Evolutionary conservation across 768 basidiomycete genomes (phyloP).

Genomic region (Mycena filopes): DNA sequence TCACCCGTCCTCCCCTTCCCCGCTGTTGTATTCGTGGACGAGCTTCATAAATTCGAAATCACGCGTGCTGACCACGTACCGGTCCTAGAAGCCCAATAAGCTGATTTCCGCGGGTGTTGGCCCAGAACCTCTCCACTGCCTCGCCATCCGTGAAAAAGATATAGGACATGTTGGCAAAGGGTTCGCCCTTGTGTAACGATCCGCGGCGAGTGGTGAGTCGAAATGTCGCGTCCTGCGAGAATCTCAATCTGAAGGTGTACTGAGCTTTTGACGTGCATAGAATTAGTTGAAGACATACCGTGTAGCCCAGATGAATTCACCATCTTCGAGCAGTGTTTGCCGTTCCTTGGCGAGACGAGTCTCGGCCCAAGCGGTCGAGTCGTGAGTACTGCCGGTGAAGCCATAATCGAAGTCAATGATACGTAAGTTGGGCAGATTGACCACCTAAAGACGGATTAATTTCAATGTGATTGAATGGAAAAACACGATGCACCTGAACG

Average conservation of each 20-base stretch:
- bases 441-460: not conserved
- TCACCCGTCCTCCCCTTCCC: not conserved
- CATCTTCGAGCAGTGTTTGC: constrained; percentile 16
- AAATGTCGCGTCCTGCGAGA: too few relatives aligned
- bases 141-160: too few relatives aligned
- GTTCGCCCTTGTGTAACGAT: too few relatives aligned
- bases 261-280: too few relatives aligned
- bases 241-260: too few relatives aligned
- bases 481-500: constrained; percentile 15
- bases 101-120: too few relatives aligned
- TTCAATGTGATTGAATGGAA: not conserved
- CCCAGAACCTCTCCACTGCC: too few relatives aligned
- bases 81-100: not conserved
- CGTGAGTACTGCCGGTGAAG: constrained; percentile 14
- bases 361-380: constrained; percentile 36
- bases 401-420: not conserved
- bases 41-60: not conserved
- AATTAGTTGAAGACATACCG: too few relatives aligned
- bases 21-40: not conserved
- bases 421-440: constrained; percentile 12
- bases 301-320: constrained; percentile 44
- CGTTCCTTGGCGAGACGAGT: constrained; percentile 30
- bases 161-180: too few relatives aligned
- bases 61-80: not conserved
- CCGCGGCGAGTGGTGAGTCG: too few relatives aligned